These are phyloP conservation scores for Macaranga tanarius DNA, from an alignment of 441 rosid species.

Conservation along the genomic window DNA sequence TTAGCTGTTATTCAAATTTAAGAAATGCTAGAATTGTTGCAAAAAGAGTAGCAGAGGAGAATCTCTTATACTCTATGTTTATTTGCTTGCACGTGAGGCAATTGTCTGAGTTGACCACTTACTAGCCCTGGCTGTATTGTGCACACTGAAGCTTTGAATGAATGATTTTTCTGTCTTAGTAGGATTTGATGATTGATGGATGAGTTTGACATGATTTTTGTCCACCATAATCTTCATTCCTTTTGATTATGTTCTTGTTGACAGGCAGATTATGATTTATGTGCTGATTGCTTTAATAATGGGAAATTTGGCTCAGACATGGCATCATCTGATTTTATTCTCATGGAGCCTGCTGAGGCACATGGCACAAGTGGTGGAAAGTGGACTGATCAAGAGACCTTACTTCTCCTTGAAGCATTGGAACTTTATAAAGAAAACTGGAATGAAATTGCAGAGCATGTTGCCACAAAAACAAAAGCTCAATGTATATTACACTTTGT, in stretches of 20 bases:
- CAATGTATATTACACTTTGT: slow-evolving; percentile 96
- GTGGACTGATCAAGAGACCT: slow-evolving; percentile 99
- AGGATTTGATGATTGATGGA: slow-evolving; percentile 7
- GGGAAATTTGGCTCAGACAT: slow-evolving; percentile 84
- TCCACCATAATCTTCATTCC: slow-evolving; percentile 10
- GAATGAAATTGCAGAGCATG: slow-evolving; percentile 99
- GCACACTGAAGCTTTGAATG: background rate
- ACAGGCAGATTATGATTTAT: slow-evolving; percentile 99
- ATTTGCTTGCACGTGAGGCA: slow-evolving; percentile 4
- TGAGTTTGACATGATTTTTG: background rate
- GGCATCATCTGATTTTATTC: slow-evolving; percentile 92
- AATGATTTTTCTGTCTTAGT: slow-evolving; percentile 10
- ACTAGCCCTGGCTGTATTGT: slow-evolving; percentile 8
- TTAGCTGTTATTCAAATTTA: background rate
- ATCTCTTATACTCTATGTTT: background rate
- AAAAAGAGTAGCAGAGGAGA: slow-evolving; percentile 5
- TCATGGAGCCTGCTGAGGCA: slow-evolving; percentile 91
- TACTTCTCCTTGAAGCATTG: slow-evolving; percentile 94
- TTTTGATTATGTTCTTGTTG: slow-evolving; percentile 40
- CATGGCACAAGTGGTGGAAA: slow-evolving; percentile 79
- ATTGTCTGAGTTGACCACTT: slow-evolving; percentile 8
- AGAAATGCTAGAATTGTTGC: background rate
- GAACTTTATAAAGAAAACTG: slow-evolving; percentile 94
- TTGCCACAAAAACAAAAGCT: slow-evolving; percentile 93
- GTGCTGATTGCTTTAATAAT: slow-evolving; percentile 83